Percentiles rank a stretch among this genome's conserved stretches.
Evolutionary conservation across 2,329 filamentous ascomycete species (phyloP).

Genomic region (Paecilomyces formosus): DNA sequence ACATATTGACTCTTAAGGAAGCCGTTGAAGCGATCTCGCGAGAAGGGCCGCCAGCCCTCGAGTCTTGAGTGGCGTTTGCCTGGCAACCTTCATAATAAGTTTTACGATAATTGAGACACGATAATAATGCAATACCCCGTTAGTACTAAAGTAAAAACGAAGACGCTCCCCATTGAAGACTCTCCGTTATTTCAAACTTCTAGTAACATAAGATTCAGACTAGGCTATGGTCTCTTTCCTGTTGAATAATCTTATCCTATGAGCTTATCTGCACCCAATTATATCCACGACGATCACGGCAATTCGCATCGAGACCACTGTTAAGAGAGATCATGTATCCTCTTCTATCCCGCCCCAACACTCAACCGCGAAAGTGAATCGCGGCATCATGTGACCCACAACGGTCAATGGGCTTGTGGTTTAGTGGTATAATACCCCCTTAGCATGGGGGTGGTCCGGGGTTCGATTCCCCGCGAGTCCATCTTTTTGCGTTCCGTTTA

Average conservation of each 20-base stretch:
- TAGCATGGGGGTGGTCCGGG: constrained; percentile 43
- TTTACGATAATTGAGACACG: not conserved
- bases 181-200: not conserved
- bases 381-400: not conserved
- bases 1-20: not conserved
- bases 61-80: not conserved
- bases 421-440: constrained; percentile 44
- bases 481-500: constrained; percentile 14
- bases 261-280: not conserved
- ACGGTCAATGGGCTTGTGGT: constrained; percentile 28
- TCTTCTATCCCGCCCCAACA: not conserved
- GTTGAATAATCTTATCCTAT: not conserved
- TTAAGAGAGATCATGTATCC: not conserved
- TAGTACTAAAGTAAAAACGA: not conserved
- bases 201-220: not conserved
- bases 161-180: not conserved
- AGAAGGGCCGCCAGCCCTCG: not conserved
- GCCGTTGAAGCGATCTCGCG: not conserved
- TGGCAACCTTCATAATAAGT: not conserved
- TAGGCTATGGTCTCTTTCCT: not conserved
- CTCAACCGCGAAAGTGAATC: not conserved
- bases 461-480: constrained; percentile 45
- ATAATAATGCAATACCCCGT: not conserved
- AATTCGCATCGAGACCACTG: too few relatives aligned
- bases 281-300: too few relatives aligned